Conservation (phyloP, 148 eudicot genomes). For the Oxyria digyna region DNA sequence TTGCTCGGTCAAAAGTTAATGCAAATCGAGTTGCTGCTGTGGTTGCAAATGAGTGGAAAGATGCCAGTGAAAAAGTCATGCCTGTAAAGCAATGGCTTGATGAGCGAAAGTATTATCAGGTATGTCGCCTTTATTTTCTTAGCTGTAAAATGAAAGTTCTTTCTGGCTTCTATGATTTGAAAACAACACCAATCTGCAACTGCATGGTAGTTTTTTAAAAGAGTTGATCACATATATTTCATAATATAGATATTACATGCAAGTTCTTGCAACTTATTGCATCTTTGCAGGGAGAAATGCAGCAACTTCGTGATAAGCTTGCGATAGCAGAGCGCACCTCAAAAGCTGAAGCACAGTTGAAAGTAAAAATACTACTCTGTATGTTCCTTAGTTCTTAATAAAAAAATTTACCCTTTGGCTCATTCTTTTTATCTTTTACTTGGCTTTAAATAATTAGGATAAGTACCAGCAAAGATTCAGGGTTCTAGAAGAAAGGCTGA, state of each 20-base stretch:
- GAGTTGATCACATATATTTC: too few species aligned
- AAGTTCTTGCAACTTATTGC: conserved; percentile 2
- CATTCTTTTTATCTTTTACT: not conserved
- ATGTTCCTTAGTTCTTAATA: too few species aligned
- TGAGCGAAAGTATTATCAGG: too few species aligned
- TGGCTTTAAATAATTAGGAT: conserved; percentile 28
- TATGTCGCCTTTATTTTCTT: too few species aligned
- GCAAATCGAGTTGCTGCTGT: conserved; percentile 90
- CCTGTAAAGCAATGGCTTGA: conserved; percentile 94
- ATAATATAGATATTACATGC: too few species aligned
- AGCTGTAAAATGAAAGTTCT: too few species aligned
- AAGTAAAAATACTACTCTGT: not conserved
- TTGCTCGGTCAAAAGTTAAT: conserved; percentile 78
- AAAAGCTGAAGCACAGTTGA: not conserved
- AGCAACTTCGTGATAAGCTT: not conserved
- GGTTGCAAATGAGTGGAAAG: conserved; percentile 98
- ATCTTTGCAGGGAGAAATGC: not conserved
- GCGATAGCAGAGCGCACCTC: not conserved
- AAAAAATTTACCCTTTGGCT: not conserved
- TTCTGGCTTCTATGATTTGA: too few species aligned
- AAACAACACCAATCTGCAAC: too few species aligned
- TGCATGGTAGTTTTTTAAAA: too few species aligned
- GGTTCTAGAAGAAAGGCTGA: conserved; percentile 82
- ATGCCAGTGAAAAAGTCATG: conserved; percentile 89
- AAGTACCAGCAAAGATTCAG: conserved; percentile 87